phyloP scores from a whole-genome alignment of 2,329 filamentous ascomycete species.

The Xylaria sp. region DNA sequence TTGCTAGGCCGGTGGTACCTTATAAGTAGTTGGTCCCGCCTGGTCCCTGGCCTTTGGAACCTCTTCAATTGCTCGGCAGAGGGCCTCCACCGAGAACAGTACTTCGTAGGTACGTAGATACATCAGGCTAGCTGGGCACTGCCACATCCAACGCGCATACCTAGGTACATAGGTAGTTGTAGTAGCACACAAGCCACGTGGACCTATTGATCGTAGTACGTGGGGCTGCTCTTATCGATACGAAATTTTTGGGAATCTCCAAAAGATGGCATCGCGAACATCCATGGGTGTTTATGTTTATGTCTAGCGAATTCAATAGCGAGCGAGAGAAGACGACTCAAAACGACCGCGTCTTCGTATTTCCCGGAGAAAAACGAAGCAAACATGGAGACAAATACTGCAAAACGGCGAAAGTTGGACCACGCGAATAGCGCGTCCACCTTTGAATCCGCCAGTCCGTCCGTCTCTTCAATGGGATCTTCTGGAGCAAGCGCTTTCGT shows the following conservation, averaged over 20 bases:
- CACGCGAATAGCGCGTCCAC: conserved; percentile 41
- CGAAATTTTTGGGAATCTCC: conserved; percentile 8
- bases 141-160: no score
- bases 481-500: conserved; percentile 55
- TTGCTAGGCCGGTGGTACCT: no score
- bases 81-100: no score
- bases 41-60: no score
- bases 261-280: not conserved
- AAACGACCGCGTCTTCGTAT: not conserved
- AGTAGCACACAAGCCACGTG: no score
- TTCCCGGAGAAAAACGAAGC: not conserved
- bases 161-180: no score
- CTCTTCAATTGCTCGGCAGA: no score
- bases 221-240: conserved; percentile 21
- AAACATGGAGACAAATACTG: conserved; percentile 48
- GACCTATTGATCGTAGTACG: no score
- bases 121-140: no score
- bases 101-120: no score
- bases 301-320: not conserved
- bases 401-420: conserved; percentile 53
- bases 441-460: conserved; percentile 44
- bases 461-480: conserved; percentile 44
- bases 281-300: not conserved
- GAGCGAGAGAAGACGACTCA: not conserved
- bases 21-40: no score